Evolutionary conservation across 208 protist genomes (phyloP), one percentile per base, ranked within the genome.

Genomic region (Wallacemonas rigidus): DNA sequence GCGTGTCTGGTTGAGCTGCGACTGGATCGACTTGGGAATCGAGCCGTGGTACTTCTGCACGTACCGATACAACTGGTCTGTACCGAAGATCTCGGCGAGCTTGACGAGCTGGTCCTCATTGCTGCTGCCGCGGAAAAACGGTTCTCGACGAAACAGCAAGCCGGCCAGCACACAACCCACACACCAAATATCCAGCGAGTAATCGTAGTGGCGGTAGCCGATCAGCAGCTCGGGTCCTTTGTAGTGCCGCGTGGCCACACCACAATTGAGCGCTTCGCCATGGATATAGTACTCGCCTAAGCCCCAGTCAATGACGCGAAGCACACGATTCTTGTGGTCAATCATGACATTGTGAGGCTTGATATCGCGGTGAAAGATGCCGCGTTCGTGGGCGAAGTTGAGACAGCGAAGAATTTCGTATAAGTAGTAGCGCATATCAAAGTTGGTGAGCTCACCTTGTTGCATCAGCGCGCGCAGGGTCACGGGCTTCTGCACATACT

Each of bases 311-410:
- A 99, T 99, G 6, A 99, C 89, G 17, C 98, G 84, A 48, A 99
- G 75, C 64, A 97, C 90, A 41, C 95, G 84, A 43, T 97, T 85
- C 53, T 90, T 76, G 87, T 99, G 98, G 76, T 99, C 98, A 80
- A 99, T 99, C 92, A 99, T 99, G 36, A 99, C 93, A 69, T 99
- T 99, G 72, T 99, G 98, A 39, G 99, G 98, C 82, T 99, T 99
- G 50, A 99, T 98, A 72, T 99, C 98, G 54, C 99, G 91, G 75
- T 99, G 99, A 88, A 99, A 99, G 60, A 99, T 99, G 26, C 99
- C 99, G n/a, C 92, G 97, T 40, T 94, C 98, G 77, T 99, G 98
- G 43, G 92, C 97, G 79, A 98, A 99, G 83, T 99, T 84, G 17
- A 99, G 85, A 17, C 95, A 89, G 77, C 97, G 89, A 4, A 95